Evolutionary conservation across 257 asterid genomes (phyloP), one percentile per base, ranked within the genome.

Genomic region (Solanum arcanum): DNA sequence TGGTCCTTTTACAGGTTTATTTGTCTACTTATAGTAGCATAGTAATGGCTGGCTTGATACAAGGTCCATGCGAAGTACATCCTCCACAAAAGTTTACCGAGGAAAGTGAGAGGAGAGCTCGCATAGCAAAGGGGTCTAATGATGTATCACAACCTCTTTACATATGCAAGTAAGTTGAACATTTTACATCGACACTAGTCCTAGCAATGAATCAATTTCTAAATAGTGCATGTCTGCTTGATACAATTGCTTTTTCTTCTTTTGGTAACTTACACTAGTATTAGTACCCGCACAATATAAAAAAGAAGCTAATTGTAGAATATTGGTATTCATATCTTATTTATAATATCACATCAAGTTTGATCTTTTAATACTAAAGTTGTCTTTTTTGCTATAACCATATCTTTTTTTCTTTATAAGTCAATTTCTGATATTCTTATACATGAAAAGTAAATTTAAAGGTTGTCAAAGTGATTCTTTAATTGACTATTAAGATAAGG

Each of bases 51-150:
- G 94, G 96, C 89, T 89, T 88, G 87, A 94, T 97, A 88, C 94
- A 93, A 84, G 92, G 98, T 86, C 97, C 93, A 10, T 97, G 99
- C 89, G 91, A 91, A 89, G 98, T 97, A 89, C 98, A 95, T 76
- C 93, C 97, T 89, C 95, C 98, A 44, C 92, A 97, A 86, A 94
- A 89, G 87, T 97, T 95, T 90, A 77, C 91, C 31, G 95, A 94
- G 90, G 99, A 94, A 90, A 92, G 88, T 87, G 99, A 96, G 87
- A 92, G 91, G 92, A 93, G 98, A 92, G 83, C 86, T 87, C 93
- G 62, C 76, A 73, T 85, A 66, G 93, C 90, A 87, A 88, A 83
- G 41, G 95, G 88, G 85, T 91, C 47, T 68, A 89, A 83, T 84
- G 93, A 89, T 87, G 44, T 49, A 80, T 88, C 91, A 88, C 95